Evolutionary conservation across 2,329 filamentous ascomycete species (phyloP).

Genomic region (Davidsoniella eucalypti): DNA sequence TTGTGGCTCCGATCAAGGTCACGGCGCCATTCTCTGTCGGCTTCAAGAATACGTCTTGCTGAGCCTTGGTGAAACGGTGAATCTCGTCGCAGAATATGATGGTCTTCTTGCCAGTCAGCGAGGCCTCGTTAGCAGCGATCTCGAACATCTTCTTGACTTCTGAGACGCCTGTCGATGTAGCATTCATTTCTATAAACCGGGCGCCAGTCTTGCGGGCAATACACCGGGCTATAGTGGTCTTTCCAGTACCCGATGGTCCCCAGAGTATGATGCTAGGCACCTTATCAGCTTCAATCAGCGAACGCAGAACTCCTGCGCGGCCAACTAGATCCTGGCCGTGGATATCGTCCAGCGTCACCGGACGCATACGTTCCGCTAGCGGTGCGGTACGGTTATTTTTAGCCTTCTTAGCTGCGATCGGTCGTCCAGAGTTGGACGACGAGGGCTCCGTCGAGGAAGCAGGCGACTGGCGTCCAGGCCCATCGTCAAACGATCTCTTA

Average conservation of each 20-base stretch:
- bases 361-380: slow-evolving; percentile 86
- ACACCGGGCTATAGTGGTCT: slow-evolving; percentile 83
- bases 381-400: slow-evolving; percentile 62
- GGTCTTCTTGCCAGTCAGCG: slow-evolving; percentile 72
- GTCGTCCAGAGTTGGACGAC: not conserved
- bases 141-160: slow-evolving; percentile 87
- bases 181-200: slow-evolving; percentile 91
- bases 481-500: slow-evolving; percentile 39
- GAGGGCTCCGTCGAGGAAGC: not conserved
- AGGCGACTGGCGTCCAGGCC: slow-evolving; percentile 23
- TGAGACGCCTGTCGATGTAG: slow-evolving; percentile 69
- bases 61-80: slow-evolving; percentile 75
- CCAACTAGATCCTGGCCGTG: slow-evolving; percentile 87
- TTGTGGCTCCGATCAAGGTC: slow-evolving; percentile 86
- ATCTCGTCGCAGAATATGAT: slow-evolving; percentile 98
- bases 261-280: slow-evolving; percentile 94
- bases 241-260: slow-evolving; percentile 67
- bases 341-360: slow-evolving; percentile 66
- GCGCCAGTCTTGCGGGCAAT: slow-evolving; percentile 69
- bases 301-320: slow-evolving; percentile 63
- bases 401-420: slow-evolving; percentile 35
- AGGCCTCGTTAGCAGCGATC: slow-evolving; percentile 66
- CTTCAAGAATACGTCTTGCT: slow-evolving; percentile 88
- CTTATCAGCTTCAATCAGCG: slow-evolving; percentile 68
- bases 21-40: slow-evolving; percentile 84